Evolutionary conservation across 352 stramenopile genomes (phyloP), one percentile per base, ranked within the genome.

Genomic region (Plasmopara viticola): DNA sequence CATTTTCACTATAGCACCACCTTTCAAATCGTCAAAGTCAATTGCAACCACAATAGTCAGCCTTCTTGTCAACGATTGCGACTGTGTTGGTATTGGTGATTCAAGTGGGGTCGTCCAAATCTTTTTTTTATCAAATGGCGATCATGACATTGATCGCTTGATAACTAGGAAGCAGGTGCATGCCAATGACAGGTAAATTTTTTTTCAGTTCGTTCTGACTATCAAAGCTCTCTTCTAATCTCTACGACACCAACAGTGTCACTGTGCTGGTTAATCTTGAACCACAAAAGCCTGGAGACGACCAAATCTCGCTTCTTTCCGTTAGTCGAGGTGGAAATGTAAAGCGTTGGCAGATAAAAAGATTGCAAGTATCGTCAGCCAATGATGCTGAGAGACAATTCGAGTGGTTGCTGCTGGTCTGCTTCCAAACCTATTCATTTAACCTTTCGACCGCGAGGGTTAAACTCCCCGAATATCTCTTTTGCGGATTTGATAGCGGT

Each of bases 401-500:
- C 30, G 41, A 44, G 14, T 85, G 74, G 74, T 53, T 72, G 0
- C 42, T 81, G 9, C 30, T 77, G 25, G 64, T 44, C 17, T 81
- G 71, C 44, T 83, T 85, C 53, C 62, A 61, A 13, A 81, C 69
- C 9, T 75, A 72, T 33, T 65, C 66, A 6, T 35, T 45, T 5
- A 46, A 60, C 31, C 9, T 81, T 28, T 83, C 74, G 9, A 62
- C 62, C 5, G 53, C 61, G 18, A 53, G 37, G 6, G 61, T 75
- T 38, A 51, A 71, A 41, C 54, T 20, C 13, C 54, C 64, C 10
- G 69, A 77, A 14, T 82, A 71, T 28, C 13, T 85, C 3, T 83
- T 85, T 43, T 77, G 69, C 38, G 74, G 74, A 2, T 85, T 78
- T 51, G 62, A 68, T 9, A 57, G 58, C 28, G 74, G 74, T 8